phyloP scores from a whole-genome alignment of 192 early-diverging fungal genomes.

The Mycoemilia scoparia region DNA sequence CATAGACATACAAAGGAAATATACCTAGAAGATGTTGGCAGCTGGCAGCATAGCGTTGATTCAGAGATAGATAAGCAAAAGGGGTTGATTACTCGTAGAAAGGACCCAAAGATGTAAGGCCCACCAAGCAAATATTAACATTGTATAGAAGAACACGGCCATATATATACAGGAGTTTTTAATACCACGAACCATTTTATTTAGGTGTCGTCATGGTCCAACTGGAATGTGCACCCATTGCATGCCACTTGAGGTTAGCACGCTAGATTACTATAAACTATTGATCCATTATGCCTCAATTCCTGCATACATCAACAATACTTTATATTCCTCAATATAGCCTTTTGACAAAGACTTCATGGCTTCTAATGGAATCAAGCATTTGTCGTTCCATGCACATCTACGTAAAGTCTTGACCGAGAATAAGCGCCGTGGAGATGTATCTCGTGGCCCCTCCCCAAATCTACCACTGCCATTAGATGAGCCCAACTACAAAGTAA shows the following conservation, averaged over 20 bases:
- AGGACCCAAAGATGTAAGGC: constrained; percentile 73
- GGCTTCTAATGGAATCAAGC: constrained; percentile 84
- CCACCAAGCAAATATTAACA: constrained; percentile 13
- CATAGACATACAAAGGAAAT: too few relatives aligned
- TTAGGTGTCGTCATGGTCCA: constrained; percentile 14
- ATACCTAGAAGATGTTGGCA: too few relatives aligned
- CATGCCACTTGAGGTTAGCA: constrained; percentile 12
- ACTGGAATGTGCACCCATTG: constrained; percentile 25
- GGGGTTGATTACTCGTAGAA: constrained; percentile 62
- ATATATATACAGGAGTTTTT: too few relatives aligned
- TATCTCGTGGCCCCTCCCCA: constrained; percentile 15
- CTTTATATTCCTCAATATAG: too few relatives aligned
- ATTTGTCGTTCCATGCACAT: constrained; percentile 90
- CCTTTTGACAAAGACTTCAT: constrained; percentile 81
- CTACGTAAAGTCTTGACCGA: constrained; percentile 52
- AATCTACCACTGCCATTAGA: constrained; percentile 70
- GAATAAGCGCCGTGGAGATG: constrained; percentile 39
- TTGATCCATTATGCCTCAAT: constrained; percentile 12
- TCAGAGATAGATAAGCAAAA: constrained; percentile 56
- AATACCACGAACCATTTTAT: too few relatives aligned
- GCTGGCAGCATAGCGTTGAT: constrained; percentile 67
- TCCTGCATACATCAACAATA: too few relatives aligned
- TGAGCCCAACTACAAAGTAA: constrained; percentile 61
- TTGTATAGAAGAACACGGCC: too few relatives aligned
- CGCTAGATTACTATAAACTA: background rate